phyloP scores from a whole-genome alignment of 495 filamentous ascomycete species.

The Aspergillus homomorphus region DNA sequence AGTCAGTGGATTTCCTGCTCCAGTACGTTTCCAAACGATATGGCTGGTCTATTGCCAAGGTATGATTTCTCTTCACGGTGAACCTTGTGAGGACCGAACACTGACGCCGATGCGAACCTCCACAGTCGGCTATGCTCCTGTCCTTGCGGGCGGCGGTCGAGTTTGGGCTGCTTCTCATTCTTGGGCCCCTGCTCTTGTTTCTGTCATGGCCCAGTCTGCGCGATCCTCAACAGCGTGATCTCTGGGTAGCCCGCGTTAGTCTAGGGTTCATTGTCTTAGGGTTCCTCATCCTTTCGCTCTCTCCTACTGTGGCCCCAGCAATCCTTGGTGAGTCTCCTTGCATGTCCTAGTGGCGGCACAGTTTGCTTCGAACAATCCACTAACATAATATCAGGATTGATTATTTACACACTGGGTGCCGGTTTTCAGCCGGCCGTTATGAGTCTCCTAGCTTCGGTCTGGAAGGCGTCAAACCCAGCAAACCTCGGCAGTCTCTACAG shows the following conservation, averaged over 20 bases:
- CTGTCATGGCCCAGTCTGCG: too few relatives aligned
- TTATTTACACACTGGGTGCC: neutral
- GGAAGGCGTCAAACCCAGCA: neutral
- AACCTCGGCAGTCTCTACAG: neutral
- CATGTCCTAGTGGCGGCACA: too few relatives aligned
- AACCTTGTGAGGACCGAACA: too few relatives aligned
- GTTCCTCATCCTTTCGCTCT: neutral
- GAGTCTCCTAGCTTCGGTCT: neutral
- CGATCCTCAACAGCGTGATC: neutral
- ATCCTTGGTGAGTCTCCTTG: neutral
- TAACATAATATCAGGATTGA: neutral
- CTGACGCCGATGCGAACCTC: too few relatives aligned
- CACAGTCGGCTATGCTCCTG: neutral
- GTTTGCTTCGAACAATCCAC: neutral
- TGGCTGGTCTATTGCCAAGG: slow-evolving; percentile 2
- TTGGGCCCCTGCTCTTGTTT: too few relatives aligned
- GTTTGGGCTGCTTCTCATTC: neutral
- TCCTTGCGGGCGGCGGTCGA: neutral
- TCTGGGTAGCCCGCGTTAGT: neutral
- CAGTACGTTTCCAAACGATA: slow-evolving; percentile 1
- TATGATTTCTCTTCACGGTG: neutral
- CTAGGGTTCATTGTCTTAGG: neutral
- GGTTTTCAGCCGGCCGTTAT: neutral
- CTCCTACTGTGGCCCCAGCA: neutral
- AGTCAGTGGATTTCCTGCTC: slow-evolving; percentile 1